A percentile compares a stretch with the other conserved stretches of the same genome.
These are phyloP conservation scores for Xylaria sp. DNA, from an alignment of 2,329 filamentous ascomycete species.

Conservation along the genomic window DNA sequence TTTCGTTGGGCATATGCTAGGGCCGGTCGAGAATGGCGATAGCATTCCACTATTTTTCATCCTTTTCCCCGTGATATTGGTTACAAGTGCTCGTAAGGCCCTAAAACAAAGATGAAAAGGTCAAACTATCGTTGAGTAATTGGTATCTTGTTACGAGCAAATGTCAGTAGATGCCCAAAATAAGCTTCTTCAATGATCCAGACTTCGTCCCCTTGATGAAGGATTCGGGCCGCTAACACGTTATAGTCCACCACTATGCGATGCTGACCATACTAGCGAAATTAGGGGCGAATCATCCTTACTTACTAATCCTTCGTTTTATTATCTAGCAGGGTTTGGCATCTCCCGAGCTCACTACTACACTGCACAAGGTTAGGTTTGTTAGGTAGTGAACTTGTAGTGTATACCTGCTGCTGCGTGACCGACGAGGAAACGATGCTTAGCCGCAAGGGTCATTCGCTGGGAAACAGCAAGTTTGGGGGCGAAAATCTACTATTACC, in stretches of 20 bases:
- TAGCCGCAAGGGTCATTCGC: conserved; percentile 17
- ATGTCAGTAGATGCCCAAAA: neutral
- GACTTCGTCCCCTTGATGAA: conserved; percentile 8
- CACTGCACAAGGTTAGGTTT: neutral
- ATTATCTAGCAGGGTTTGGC: conserved; percentile 16
- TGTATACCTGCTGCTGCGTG: neutral
- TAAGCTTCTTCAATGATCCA: conserved; percentile 1
- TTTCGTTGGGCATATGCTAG: neutral
- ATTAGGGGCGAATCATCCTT: conserved; percentile 27
- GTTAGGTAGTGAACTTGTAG: neutral
- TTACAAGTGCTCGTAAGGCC: neutral
- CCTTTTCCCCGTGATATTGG: neutral
- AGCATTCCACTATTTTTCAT: neutral
- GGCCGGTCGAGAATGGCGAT: neutral
- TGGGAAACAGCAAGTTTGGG: conserved; percentile 8
- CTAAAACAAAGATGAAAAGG: neutral
- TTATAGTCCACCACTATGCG: conserved; percentile 24
- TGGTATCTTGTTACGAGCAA: neutral
- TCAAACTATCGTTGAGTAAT: neutral
- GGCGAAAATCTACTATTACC: conserved; percentile 12
- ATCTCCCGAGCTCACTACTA: conserved; percentile 8
- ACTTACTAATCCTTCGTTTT: conserved; percentile 23
- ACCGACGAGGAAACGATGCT: conserved; percentile 7
- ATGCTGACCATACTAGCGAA: conserved; percentile 15
- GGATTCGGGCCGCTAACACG: conserved; percentile 19